phyloP scores from a whole-genome alignment of 148 eudicot genomes.

The Chenopodium berlandieri region DNA sequence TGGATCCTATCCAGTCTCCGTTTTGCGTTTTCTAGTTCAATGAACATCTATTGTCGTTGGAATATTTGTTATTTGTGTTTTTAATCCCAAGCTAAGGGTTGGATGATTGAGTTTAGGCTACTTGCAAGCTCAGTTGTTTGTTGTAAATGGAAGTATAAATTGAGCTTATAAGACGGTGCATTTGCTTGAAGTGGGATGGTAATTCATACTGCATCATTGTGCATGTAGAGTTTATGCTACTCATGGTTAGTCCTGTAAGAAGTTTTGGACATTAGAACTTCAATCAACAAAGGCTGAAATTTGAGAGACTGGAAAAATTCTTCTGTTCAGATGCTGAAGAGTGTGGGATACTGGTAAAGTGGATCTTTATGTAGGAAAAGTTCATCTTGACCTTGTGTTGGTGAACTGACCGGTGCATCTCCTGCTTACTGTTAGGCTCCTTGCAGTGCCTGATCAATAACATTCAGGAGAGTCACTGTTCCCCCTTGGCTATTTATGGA shows the following conservation, averaged over 20 bases:
- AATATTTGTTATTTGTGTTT: background rate
- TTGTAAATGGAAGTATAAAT: background rate
- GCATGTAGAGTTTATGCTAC: background rate
- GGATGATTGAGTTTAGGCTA: background rate
- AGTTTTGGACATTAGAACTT: background rate
- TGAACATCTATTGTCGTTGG: background rate
- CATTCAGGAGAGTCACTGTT: background rate
- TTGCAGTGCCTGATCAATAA: background rate
- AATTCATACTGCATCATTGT: background rate
- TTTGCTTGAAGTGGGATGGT: conserved; percentile 2
- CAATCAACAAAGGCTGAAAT: background rate
- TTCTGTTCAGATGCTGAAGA: background rate
- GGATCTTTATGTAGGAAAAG: background rate
- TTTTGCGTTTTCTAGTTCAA: background rate
- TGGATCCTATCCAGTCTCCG: background rate
- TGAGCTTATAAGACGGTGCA: background rate
- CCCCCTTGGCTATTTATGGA: background rate
- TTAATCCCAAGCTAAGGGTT: background rate
- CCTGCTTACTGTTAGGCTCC: background rate
- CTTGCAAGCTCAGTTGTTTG: background rate
- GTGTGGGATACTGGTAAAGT: background rate
- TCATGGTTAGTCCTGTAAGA: background rate
- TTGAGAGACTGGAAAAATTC: background rate
- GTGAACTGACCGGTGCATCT: background rate
- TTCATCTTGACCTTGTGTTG: background rate